phyloP scores from a whole-genome alignment of 2,329 filamentous ascomycete genomes.

The Trichoderma endophyticum region DNA sequence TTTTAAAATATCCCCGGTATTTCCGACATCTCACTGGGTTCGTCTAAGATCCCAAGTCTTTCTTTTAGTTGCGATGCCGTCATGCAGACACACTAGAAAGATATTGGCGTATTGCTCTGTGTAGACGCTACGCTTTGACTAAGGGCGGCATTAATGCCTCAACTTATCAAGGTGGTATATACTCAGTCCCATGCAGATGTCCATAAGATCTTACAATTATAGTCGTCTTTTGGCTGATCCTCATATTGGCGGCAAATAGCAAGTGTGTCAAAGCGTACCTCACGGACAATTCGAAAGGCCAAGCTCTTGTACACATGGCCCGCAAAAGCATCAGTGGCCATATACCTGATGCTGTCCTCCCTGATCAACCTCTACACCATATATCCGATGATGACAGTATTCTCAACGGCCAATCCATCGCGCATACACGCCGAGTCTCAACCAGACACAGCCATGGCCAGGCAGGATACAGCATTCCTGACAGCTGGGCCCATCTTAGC shows the following conservation, averaged over 20 bases:
- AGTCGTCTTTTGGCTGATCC: too few relatives aligned
- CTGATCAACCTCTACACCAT: not conserved
- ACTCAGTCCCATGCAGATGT: too few relatives aligned
- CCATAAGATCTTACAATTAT: too few relatives aligned
- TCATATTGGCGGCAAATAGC: not conserved
- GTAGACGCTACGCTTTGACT: too few relatives aligned
- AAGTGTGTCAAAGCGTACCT: not conserved
- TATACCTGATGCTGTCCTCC: not conserved
- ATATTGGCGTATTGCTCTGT: too few relatives aligned
- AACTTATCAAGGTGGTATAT: too few relatives aligned
- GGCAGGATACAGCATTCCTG: not conserved
- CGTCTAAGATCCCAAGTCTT: not conserved
- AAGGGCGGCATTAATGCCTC: too few relatives aligned
- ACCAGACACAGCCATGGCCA: not conserved
- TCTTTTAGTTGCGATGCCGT: not conserved
- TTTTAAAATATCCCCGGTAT: not conserved
- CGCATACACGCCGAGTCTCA: not conserved
- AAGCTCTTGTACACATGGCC: not conserved
- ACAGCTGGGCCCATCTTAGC: not conserved
- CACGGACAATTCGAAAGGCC: too few relatives aligned
- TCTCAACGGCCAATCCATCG: not conserved
- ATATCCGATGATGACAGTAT: not conserved
- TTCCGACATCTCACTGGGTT: not conserved
- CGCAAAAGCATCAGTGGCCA: not conserved
- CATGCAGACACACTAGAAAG: not conserved